These are phyloP conservation scores for Fusarium nodosum DNA, from an alignment of 2,329 filamentous ascomycete genomes.

Conservation along the genomic window DNA sequence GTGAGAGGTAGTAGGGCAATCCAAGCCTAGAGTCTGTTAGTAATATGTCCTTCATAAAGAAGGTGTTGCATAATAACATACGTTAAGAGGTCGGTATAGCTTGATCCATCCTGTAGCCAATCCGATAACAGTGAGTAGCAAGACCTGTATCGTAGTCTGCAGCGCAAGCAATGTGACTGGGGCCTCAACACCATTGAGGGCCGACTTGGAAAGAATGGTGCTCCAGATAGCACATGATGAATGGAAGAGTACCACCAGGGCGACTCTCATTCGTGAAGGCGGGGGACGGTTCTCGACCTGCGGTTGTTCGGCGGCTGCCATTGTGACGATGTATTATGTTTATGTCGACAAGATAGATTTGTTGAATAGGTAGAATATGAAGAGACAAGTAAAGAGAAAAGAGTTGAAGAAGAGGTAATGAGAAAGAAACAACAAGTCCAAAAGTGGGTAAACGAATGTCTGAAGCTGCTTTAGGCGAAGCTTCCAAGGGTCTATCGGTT, in stretches of 20 bases:
- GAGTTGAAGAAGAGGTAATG: conserved; percentile 15
- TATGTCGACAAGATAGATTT: conserved; percentile 17
- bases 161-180: conserved; percentile 48
- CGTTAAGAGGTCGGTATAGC: conserved; percentile 41
- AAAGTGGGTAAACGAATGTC: conserved; percentile 37
- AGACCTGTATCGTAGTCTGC: conserved; percentile 45
- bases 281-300: conserved; percentile 37
- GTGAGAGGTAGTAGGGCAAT: conserved; percentile 46
- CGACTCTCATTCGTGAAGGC: conserved; percentile 39
- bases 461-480: conserved; percentile 32
- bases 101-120: conserved; percentile 47
- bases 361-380: background rate
- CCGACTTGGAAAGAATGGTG: conserved; percentile 49
- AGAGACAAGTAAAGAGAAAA: conserved; percentile 1
- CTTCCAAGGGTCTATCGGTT: conserved; percentile 33
- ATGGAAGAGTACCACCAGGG: conserved; percentile 48
- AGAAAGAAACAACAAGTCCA: conserved; percentile 12
- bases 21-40: conserved; percentile 41
- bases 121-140: conserved; percentile 45
- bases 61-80: conserved; percentile 22
- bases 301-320: conserved; percentile 40
- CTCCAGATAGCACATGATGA: conserved; percentile 49
- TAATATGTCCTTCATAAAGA: background rate
- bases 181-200: conserved; percentile 47
- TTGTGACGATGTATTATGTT: conserved; percentile 31